Percentiles rank a stretch among this genome's conserved stretches.
phyloP scores from a whole-genome alignment of 306 rosid species.

The Vicia villosa region DNA sequence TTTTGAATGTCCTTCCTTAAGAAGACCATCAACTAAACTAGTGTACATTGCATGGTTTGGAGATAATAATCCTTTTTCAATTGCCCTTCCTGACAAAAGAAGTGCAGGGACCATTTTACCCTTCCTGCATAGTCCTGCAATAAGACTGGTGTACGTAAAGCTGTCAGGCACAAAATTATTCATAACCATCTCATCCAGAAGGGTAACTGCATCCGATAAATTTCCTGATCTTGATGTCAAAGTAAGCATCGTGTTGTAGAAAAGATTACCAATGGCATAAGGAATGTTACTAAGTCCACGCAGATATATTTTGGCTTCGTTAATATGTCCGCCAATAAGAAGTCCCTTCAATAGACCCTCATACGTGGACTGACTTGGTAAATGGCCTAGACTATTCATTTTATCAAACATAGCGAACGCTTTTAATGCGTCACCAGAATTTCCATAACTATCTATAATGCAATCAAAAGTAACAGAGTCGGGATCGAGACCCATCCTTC shows the following conservation, averaged over 20 bases:
- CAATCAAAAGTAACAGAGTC: conserved; percentile 59
- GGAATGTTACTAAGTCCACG: conserved; percentile 54
- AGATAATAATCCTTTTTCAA: conserved; percentile 50
- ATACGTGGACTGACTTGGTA: conserved; percentile 64
- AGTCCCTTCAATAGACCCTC: conserved; percentile 70
- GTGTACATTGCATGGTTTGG: conserved; percentile 58
- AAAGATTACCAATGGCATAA: conserved; percentile 52
- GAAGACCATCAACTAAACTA: conserved; percentile 62
- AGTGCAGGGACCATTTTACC: conserved; percentile 66
- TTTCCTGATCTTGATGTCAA: conserved; percentile 61
- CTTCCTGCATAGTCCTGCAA: conserved; percentile 61
- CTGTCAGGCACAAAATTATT: conserved; percentile 60
- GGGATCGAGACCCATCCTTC: conserved; percentile 59
- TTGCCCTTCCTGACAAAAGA: conserved; percentile 49
- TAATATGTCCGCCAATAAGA: conserved; percentile 60
- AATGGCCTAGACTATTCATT: conserved; percentile 62
- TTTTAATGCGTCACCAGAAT: conserved; percentile 57
- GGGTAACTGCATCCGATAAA: conserved; percentile 53
- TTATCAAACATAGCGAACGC: conserved; percentile 61
- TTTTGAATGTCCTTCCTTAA: conserved; percentile 68
- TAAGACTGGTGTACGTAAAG: conserved; percentile 59
- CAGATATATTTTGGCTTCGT: conserved; percentile 54
- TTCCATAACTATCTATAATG: conserved; percentile 63
- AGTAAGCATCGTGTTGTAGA: conserved; percentile 62
- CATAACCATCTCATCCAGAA: conserved; percentile 62